A percentile compares a stretch with the other conserved stretches of the same genome.
Evolutionary conservation across 768 basidiomycete species (phyloP).

Genomic region (Lactarius akahatsu): DNA sequence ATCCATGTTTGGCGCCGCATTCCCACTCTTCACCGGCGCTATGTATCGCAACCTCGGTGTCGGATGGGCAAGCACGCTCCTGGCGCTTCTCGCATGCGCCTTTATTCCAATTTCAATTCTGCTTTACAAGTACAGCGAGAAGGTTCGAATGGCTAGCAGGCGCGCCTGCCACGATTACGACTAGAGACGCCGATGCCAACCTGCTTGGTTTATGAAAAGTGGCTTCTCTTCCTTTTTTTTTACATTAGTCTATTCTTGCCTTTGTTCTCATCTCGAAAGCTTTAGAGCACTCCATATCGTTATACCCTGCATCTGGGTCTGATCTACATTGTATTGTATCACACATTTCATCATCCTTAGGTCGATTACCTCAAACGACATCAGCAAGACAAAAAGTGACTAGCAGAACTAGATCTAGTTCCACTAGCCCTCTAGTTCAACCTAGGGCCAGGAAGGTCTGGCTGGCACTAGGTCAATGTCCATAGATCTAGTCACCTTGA

Average conservation of each 20-base stretch:
- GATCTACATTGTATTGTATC: not conserved
- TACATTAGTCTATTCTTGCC: not conserved
- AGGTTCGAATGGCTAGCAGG: conserved; percentile 26
- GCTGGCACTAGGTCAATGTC: no score
- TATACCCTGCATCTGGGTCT: not conserved
- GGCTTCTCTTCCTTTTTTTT: not conserved
- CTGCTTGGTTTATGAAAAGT: not conserved
- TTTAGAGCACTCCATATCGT: not conserved
- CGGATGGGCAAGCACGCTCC: conserved; percentile 33
- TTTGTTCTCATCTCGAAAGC: not conserved
- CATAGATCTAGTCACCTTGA: no score
- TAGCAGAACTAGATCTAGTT: no score
- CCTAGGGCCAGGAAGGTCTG: no score
- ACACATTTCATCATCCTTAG: not conserved
- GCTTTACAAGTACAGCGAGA: conserved; percentile 25
- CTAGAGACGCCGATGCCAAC: not conserved
- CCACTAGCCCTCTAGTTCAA: no score
- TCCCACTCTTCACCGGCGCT: conserved; percentile 29
- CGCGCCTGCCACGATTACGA: conserved; percentile 28
- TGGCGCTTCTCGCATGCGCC: conserved; percentile 33
- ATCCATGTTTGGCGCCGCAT: conserved; percentile 30
- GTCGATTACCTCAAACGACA: not conserved
- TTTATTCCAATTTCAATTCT: conserved; percentile 33
- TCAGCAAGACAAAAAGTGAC: no score
- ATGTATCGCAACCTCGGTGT: conserved; percentile 34